Percentiles rank a stretch among this genome's conserved stretches.
These are phyloP conservation scores for Lichtheimia ornata DNA, from an alignment of 371 early-diverging fungal genomes.

Conservation along the genomic window DNA sequence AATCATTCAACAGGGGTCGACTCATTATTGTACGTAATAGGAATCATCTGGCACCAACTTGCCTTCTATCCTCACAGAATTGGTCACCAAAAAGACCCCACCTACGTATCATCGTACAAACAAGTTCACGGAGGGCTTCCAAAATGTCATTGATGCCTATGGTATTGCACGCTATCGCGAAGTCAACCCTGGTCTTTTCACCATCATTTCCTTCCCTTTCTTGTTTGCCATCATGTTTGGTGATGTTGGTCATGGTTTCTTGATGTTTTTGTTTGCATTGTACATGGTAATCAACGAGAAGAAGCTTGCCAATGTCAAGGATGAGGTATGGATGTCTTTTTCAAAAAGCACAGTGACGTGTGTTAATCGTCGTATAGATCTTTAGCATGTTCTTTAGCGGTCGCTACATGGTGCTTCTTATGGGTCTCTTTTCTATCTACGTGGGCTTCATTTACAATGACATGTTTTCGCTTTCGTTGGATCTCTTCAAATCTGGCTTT, in stretches of 20 bases:
- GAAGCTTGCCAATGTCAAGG: slow-evolving; percentile 68
- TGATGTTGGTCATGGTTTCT: slow-evolving; percentile 97
- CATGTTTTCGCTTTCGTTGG: slow-evolving; percentile 87
- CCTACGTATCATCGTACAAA: slow-evolving; percentile 97
- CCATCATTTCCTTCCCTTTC: slow-evolving; percentile 98
- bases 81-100: slow-evolving; percentile 82
- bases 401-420: slow-evolving; percentile 96
- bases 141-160: slow-evolving; percentile 97
- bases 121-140: slow-evolving; percentile 96
- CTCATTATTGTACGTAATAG: slow-evolving; percentile 20
- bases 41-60: slow-evolving; percentile 86
- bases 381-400: slow-evolving; percentile 93
- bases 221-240: slow-evolving; percentile 99
- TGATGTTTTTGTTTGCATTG: slow-evolving; percentile 79
- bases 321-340: slow-evolving; percentile 56
- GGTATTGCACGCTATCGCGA: slow-evolving; percentile 99
- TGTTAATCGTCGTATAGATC: slow-evolving; percentile 49
- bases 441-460: slow-evolving; percentile 99
- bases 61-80: slow-evolving; percentile 83
- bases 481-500: slow-evolving; percentile 82
- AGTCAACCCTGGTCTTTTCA: slow-evolving; percentile 99
- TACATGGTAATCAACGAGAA: slow-evolving; percentile 87
- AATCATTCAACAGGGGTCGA: neutral
- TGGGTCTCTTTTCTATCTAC: slow-evolving; percentile 97
- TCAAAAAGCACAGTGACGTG: neutral